Base-by-base conservation (phyloP, 2,329 filamentous ascomycete genomes). In the Hymenotorrendiella dingleyae region DNA sequence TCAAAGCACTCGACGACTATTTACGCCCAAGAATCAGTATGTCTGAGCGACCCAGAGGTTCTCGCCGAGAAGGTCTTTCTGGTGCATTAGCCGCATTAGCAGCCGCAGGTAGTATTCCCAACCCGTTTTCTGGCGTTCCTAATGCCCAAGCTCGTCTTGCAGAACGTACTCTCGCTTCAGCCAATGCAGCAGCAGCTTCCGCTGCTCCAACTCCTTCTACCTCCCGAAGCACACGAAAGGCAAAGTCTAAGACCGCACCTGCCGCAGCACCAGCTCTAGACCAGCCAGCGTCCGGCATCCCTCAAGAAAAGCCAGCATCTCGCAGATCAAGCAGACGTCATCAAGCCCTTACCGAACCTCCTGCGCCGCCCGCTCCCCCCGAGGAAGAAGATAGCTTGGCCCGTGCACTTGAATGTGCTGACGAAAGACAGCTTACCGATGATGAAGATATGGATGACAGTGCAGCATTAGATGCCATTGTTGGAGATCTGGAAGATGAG, bases 1-100 rank as follows among this genome's bases (percentile, higher is more conserved):
- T 98, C 70, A 97, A 96, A 63, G 86, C 91, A 0, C 69, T 98
- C 19, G 93, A 97, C 60, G 93, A 98, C 61, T 98, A 97, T 62
- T 73, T 98, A 32, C 82, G 93, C 27, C 93, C 93, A 6, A 79
- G 91, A 47, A 94, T 98, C 46, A 88, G 74, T 56, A 63, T 93
- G 11, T 80, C 85, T 3, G 89, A 95, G 50, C 79, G 86, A 16
- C 78, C 85, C 10, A 74, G 82, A 32, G 71, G 69, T 8, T 71
- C 75, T 22, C 75, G 83, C 49, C 67, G 67, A 61, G 83, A 70
- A 61, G 78, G 82, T 1, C 67, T 89, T 21, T 76, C 80, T 2
- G 71, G 80, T 65, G 77, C 84, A 46, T 68, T 94, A 57, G 80
- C 89, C 53, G 79, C 86, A 48, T 85, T 91, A 64, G 83, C 87